Evolutionary conservation across 345 rosid genomes (phyloP), one percentile per base, ranked within the genome.

Genomic region (Salix arbutifolia): DNA sequence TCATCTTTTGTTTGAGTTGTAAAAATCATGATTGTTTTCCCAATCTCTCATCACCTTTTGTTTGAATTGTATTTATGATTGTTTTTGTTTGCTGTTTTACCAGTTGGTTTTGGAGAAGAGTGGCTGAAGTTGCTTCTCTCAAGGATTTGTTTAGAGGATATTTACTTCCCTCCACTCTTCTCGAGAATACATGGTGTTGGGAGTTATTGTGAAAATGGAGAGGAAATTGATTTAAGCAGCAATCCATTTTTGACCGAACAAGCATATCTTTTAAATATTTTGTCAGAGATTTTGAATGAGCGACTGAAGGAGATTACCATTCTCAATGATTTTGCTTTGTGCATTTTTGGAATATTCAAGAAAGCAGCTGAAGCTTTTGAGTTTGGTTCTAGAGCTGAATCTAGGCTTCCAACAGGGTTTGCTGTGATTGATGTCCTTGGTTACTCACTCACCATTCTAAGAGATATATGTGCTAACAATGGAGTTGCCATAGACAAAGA

Each of bases 81-180:
- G 46, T 48, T 67, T 60, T 53, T 37, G 65, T 5, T 65, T 78
- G 44, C 4, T 84, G 37, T 46, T 25, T 66, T 52, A 21, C 73
- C 84, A 91, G 97, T 88, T 87, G 96, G 96, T 70, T 90, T 85
- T 80, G 69, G 81, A 23, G 97, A 90, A 80, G 87, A 91, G 72
- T 91, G 98, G 99, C 85, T 91, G 37, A 90, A 91, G 87, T 50
- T 90, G 72, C 76, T 95, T 72, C 82, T 95, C 23, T 90, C 94
- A 23, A 86, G 90, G 56, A 78, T 87, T 33, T 96, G 96, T 75
- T 46, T 91, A 62, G 93, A 89, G 69, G 91, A 85, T 21, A 53
- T 67, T 44, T 83, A 74, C 84, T 90, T 96, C 60, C 84, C 83
- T 16, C 37, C 42, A 9, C 77, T 93, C 58, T 90, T 93, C 81